Evolutionary conservation across 1,284 basidiomycete species (phyloP).

Genomic region (Phlebopus sp.): DNA sequence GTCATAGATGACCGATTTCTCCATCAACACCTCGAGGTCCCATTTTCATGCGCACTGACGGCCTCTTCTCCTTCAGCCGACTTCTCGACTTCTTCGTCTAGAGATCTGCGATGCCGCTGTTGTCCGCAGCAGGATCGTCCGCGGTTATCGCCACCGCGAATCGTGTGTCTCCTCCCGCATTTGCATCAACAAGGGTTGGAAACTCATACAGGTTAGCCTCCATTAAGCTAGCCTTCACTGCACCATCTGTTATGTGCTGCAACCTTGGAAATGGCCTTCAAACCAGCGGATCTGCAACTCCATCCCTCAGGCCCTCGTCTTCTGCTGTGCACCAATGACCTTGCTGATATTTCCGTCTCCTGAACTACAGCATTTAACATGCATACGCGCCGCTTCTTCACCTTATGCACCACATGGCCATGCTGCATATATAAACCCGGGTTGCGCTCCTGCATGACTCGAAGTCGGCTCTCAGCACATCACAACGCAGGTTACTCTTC

Average conservation of each 20-base stretch:
- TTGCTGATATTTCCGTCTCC: conserved; percentile 22
- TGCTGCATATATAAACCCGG: conserved; percentile 22
- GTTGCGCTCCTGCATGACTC: background rate
- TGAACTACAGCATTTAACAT: conserved; percentile 4
- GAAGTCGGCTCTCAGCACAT: conserved; percentile 3
- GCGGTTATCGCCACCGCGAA: background rate
- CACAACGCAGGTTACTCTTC: conserved; percentile 10
- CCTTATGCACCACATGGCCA: conserved; percentile 5
- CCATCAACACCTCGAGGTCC: conserved; percentile 2
- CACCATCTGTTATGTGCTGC: no score
- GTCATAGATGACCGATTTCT: conserved; percentile 9
- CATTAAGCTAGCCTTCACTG: no score
- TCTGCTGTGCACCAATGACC: conserved; percentile 6
- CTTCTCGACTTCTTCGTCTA: background rate
- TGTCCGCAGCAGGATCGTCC: conserved; percentile 14
- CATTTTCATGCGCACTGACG: conserved; percentile 2
- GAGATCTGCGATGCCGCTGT: conserved; percentile 3
- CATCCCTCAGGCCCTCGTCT: no score
- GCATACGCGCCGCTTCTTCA: conserved; percentile 1
- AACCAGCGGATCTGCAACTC: no score
- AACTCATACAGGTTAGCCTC: no score
- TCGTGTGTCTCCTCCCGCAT: no score
- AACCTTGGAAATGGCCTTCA: no score
- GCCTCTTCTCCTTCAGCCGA: background rate
- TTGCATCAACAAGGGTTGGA: no score